Conservation (phyloP, 1,284 basidiomycete genomes). For the Fomitiporia mediterranea region DNA sequence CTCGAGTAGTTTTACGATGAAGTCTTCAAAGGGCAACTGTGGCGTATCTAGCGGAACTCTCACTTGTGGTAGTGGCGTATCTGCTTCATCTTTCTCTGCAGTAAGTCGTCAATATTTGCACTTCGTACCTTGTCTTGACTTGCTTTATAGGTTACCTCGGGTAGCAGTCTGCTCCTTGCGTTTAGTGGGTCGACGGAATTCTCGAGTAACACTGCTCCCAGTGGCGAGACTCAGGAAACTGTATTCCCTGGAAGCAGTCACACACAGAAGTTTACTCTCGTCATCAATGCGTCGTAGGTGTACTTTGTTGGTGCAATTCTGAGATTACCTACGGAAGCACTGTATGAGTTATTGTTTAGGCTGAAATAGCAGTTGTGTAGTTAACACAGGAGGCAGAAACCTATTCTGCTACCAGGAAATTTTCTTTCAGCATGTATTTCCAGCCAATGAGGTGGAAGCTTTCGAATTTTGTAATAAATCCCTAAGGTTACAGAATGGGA, state of each 20-base stretch:
- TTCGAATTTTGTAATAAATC: too few relatives aligned
- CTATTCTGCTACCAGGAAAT: too few relatives aligned
- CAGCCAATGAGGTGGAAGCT: too few relatives aligned
- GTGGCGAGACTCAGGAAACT: slow-evolving; percentile 45
- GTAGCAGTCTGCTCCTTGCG: slow-evolving; percentile 44
- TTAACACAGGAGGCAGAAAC: too few relatives aligned
- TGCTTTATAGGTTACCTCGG: slow-evolving; percentile 40
- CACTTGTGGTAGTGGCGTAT: slow-evolving; percentile 42
- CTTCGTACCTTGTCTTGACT: not conserved
- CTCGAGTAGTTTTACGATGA: slow-evolving; percentile 42
- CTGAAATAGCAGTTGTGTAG: too few relatives aligned
- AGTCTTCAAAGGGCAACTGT: slow-evolving; percentile 48
- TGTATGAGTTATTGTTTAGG: too few relatives aligned
- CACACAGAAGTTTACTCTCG: slow-evolving; percentile 40
- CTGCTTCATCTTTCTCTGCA: slow-evolving; percentile 45
- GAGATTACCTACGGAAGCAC: too few relatives aligned
- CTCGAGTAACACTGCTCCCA: slow-evolving; percentile 48
- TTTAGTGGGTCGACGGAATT: slow-evolving; percentile 48
- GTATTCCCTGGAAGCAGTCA: slow-evolving; percentile 47
- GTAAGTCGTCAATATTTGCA: slow-evolving; percentile 31
- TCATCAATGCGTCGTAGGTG: slow-evolving; percentile 30
- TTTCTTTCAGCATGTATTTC: too few relatives aligned
- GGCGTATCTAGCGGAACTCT: slow-evolving; percentile 39
- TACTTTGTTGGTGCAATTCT: slow-evolving; percentile 26
- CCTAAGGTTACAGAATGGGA: not conserved